phyloP scores from a whole-genome alignment of 2,329 filamentous ascomycete species.

The Kalmusia sp. region DNA sequence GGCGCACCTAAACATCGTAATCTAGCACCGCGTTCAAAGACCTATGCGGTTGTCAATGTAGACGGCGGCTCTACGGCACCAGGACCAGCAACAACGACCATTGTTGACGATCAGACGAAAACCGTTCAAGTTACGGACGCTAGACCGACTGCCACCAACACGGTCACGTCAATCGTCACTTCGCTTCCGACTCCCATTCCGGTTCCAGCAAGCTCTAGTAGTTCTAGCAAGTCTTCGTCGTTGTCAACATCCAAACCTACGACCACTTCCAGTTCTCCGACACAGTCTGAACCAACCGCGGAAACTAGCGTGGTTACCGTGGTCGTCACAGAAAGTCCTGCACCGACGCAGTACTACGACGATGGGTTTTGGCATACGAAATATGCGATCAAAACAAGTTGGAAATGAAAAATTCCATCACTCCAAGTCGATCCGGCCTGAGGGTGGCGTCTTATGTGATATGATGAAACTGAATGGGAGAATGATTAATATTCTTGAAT shows the following conservation, averaged over 20 bases:
- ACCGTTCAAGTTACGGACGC: conserved; percentile 34
- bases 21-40: conserved; percentile 35
- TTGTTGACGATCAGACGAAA: conserved; percentile 29
- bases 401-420: too few relatives aligned
- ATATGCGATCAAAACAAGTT: conserved; percentile 45
- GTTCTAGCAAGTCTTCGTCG: conserved; percentile 27
- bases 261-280: conserved; percentile 8
- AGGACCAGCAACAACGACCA: conserved; percentile 27
- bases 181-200: conserved; percentile 18
- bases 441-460: too few relatives aligned
- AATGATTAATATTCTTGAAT: background rate
- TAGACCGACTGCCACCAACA: conserved; percentile 30
- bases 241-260: conserved; percentile 31
- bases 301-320: conserved; percentile 39
- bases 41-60: conserved; percentile 49
- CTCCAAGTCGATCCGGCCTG: background rate
- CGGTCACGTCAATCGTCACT: conserved; percentile 29
- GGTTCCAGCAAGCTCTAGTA: conserved; percentile 17
- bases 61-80: conserved; percentile 42
- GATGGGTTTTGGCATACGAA: conserved; percentile 55
- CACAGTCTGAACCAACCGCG: conserved; percentile 20
- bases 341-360: conserved; percentile 51
- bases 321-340: conserved; percentile 31
- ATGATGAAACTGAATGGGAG: background rate
- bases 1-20: conserved; percentile 17